Evolutionary conservation across 2,329 filamentous ascomycete species (phyloP).

Genomic region (Sordariomycetes sp.): DNA sequence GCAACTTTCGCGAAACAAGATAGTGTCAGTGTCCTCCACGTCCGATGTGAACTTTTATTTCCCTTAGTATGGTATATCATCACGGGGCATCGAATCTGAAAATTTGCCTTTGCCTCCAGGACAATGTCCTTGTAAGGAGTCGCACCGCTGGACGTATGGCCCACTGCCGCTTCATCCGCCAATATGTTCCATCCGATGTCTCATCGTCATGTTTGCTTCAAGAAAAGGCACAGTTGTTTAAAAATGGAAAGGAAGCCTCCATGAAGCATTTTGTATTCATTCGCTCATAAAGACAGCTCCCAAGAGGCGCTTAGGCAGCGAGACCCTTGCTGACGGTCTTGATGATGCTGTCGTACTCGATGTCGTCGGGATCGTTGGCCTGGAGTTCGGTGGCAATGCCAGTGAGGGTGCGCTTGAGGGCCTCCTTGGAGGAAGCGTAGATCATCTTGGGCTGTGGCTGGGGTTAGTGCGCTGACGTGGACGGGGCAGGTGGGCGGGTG

Average conservation of each 20-base stretch:
- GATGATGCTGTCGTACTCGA: conserved; percentile 67
- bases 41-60: conserved; percentile 13
- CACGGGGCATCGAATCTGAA: conserved; percentile 15
- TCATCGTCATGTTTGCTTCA: too few species aligned
- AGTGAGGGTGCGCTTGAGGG: conserved; percentile 69
- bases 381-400: conserved; percentile 70
- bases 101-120: too few species aligned
- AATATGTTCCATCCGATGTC: too few species aligned
- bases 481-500: too few species aligned
- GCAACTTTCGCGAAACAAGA: not conserved
- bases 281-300: conserved; percentile 12
- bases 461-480: conserved; percentile 6
- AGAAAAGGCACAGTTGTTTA: too few species aligned
- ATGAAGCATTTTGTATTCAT: conserved; percentile 15
- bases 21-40: conserved; percentile 1
- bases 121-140: too few species aligned
- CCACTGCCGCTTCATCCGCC: too few species aligned
- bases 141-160: too few species aligned
- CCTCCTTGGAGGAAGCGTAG: conserved; percentile 83
- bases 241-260: conserved; percentile 10
- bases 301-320: conserved; percentile 29
- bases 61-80: conserved; percentile 18
- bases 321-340: conserved; percentile 55
- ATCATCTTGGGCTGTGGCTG: conserved; percentile 70
- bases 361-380: conserved; percentile 76